phyloP scores from a whole-genome alignment of 345 rosid genomes.

The Mallotus nudiflorus region DNA sequence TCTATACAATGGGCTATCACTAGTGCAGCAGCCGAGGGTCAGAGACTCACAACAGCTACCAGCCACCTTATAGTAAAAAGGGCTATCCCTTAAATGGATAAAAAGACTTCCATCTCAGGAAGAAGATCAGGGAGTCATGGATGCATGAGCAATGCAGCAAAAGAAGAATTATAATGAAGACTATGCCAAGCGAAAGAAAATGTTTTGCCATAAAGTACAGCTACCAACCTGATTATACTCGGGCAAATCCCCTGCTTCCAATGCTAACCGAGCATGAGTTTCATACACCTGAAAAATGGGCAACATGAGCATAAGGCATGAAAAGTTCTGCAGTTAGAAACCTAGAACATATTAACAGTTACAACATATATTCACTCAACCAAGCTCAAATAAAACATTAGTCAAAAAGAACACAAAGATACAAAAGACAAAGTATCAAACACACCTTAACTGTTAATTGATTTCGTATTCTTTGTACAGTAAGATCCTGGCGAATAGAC shows the following conservation, averaged over 20 bases:
- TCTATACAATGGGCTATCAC: too few species aligned
- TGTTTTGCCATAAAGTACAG: not conserved
- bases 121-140: not conserved
- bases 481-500: conserved; percentile 97
- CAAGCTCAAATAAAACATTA: not conserved
- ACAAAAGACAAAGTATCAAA: not conserved
- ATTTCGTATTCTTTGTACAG: conserved; percentile 89
- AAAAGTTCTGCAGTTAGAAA: not conserved
- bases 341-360: too few species aligned
- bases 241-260: conserved; percentile 87
- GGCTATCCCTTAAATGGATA: not conserved
- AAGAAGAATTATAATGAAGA: not conserved
- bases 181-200: not conserved
- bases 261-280: conserved; percentile 94
- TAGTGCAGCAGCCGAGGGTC: too few species aligned
- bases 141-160: not conserved
- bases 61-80: not conserved
- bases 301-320: conserved; percentile 11
- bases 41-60: too few species aligned
- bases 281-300: conserved; percentile 77
- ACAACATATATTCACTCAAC: not conserved
- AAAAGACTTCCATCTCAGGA: not conserved
- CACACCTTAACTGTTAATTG: conserved; percentile 83
- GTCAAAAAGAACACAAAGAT: not conserved
- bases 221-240: conserved; percentile 94